Base-by-base conservation (phyloP, 1,139 yeast species). In the Debaryomyces singareniensis region DNA sequence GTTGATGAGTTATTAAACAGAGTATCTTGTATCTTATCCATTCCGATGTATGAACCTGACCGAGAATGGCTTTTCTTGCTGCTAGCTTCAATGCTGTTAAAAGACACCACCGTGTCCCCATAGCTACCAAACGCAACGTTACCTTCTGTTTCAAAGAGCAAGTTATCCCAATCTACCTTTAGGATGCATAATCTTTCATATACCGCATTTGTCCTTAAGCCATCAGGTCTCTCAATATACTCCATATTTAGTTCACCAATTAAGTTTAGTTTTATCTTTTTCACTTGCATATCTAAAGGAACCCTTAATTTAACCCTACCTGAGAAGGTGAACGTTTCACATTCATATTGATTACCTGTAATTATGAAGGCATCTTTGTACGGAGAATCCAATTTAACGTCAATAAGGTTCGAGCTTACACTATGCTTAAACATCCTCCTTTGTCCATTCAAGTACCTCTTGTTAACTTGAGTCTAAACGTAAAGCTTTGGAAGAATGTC, bases 281-380 rank as follows among this genome's bases (percentile, higher is more conserved):
- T 71, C 12, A 78, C 64, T 21, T 66, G 65, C 25, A 71, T 54
- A 28, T 72, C 71, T 23, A 70, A 72, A 5, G 73, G 71, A 5
- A 77, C 49, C 3, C 77, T 64, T 28, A 79, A 55, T 21, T 77
- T 75, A 27, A 79, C 62, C 26, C 63, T 63, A 0, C 89, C 89
- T 16, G 66, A 65, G 20, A 80, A 45, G 3, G 69, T 60, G 0
- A 73, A 60, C 2, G 71, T 60, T 5, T 75, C 75, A 18, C 78
- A 62, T 39, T 78, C 86, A 34, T 59, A 60, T 28, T 74, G 78
- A 18, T 75, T 66, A 0, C 85, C 87, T 32, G 62, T 61, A 15
- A 79, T 59, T 2, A 79, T 37, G 0, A 78, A 38, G 27, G 72
- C 50, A 49, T 78, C 77, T 34, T 72, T 72, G 46, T 73, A 68